Conservation (phyloP, 148 eudicot genomes). For the Hydrangea macrophylla region DNA sequence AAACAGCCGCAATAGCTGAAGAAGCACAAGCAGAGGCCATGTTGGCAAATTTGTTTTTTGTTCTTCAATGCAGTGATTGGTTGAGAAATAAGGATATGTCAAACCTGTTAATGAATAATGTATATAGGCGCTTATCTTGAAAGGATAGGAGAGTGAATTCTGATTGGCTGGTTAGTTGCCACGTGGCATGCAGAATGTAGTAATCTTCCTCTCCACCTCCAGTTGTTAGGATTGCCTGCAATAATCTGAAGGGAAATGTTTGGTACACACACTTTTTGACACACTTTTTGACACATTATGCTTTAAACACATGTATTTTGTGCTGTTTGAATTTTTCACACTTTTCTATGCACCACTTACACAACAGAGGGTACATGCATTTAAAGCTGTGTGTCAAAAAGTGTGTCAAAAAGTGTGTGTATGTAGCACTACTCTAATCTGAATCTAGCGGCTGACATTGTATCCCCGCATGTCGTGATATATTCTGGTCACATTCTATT, state of each 20-base stretch:
- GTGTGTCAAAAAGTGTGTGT: too few relatives aligned
- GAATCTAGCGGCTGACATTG: conserved; percentile 49
- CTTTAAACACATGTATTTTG: too few relatives aligned
- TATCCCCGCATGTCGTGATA: background rate
- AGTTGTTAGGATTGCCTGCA: conserved; percentile 24
- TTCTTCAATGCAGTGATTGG: background rate
- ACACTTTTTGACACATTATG: too few relatives aligned
- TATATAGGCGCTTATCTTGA: conserved; percentile 48
- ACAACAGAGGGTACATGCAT: too few relatives aligned
- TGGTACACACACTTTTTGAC: too few relatives aligned
- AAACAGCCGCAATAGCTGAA: conserved; percentile 77
- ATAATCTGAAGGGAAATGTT: conserved; percentile 35
- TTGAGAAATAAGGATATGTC: background rate
- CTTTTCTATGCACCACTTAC: too few relatives aligned
- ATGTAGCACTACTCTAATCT: too few relatives aligned
- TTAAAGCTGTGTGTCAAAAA: too few relatives aligned
- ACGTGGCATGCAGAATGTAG: conserved; percentile 56
- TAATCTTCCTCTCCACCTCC: conserved; percentile 5
- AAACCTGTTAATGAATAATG: conserved; percentile 11
- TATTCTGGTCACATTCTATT: too few relatives aligned
- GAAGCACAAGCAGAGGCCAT: conserved; percentile 96
- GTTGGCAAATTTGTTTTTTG: conserved; percentile 20
- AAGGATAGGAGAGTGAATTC: conserved; percentile 41
- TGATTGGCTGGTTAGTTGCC: conserved; percentile 57
- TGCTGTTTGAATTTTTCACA: too few relatives aligned